Percentiles rank a stretch among this genome's conserved stretches.
Conservation (phyloP, 257 asterid genomes). For the Echites panduratus region DNA sequence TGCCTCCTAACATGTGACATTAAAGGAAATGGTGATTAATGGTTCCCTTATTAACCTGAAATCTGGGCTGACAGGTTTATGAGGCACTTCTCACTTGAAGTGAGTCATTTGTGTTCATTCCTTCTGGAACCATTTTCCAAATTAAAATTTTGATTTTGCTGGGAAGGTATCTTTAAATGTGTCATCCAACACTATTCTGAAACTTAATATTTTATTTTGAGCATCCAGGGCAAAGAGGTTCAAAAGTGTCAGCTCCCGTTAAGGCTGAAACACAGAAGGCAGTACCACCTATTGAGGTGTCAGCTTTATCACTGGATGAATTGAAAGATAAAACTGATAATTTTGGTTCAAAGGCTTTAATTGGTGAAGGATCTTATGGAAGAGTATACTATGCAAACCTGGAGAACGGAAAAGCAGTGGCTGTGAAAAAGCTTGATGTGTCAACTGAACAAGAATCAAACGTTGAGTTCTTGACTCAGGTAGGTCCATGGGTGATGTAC, state of each 20-base stretch:
- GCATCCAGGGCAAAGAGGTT: slow-evolving; percentile 51
- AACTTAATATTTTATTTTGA: not conserved
- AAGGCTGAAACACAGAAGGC: slow-evolving; percentile 62
- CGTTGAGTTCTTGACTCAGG: slow-evolving; percentile 86
- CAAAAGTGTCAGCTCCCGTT: slow-evolving; percentile 57
- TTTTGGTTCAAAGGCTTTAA: slow-evolving; percentile 77
- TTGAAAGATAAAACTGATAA: slow-evolving; percentile 80
- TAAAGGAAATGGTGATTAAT: not conserved
- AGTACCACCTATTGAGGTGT: slow-evolving; percentile 75
- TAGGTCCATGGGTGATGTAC: slow-evolving; percentile 3
- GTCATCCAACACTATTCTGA: not conserved
- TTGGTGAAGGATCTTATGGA: slow-evolving; percentile 94
- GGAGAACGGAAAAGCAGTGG: slow-evolving; percentile 68
- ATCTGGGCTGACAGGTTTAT: not conserved
- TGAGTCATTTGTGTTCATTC: not conserved
- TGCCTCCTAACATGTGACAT: not conserved
- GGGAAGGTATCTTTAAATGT: not conserved
- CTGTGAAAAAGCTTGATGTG: slow-evolving; percentile 93
- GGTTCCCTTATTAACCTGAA: not conserved
- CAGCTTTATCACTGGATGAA: slow-evolving; percentile 65
- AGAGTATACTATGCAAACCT: slow-evolving; percentile 73
- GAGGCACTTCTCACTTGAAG: not conserved
- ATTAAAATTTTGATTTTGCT: not conserved
- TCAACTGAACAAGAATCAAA: slow-evolving; percentile 90
- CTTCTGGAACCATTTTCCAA: not conserved